These are phyloP conservation scores for Neurospora tetraspora DNA, from an alignment of 495 filamentous ascomycete species.

Conservation along the genomic window DNA sequence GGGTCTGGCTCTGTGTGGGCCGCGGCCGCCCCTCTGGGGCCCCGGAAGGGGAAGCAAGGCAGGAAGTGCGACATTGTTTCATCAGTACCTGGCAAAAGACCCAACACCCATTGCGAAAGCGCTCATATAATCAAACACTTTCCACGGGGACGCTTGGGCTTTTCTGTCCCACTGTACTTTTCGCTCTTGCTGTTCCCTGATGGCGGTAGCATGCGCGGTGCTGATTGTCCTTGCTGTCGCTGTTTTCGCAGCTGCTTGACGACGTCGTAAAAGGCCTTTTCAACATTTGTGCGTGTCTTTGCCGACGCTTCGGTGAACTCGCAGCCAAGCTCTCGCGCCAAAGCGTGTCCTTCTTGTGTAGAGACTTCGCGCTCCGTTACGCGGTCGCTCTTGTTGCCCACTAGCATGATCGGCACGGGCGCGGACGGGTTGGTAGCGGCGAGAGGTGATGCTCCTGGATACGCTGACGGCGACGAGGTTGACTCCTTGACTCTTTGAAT, in stretches of 20 bases:
- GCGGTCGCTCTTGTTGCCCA: conserved; percentile 96
- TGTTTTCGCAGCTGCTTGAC: conserved; percentile 81
- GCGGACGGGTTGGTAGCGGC: conserved; percentile 41
- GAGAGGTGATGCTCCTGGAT: conserved; percentile 50
- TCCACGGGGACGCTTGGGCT: background rate
- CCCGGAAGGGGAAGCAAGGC: background rate
- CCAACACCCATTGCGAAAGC: background rate
- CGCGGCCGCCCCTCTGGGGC: background rate
- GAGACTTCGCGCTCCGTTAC: conserved; percentile 94
- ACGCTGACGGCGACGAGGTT: conserved; percentile 67
- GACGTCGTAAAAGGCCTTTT: conserved; percentile 97
- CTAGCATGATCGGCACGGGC: conserved; percentile 90
- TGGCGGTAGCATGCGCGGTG: conserved; percentile 27
- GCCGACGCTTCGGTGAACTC: conserved; percentile 97
- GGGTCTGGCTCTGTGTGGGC: background rate
- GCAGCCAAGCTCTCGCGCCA: conserved; percentile 87
- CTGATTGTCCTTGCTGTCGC: conserved; percentile 63
- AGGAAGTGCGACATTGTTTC: background rate
- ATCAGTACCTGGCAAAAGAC: background rate
- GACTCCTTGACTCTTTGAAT: conserved; percentile 97
- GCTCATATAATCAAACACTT: background rate
- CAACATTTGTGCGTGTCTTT: conserved; percentile 99
- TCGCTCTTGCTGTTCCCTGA: conserved; percentile 23
- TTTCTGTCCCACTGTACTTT: conserved; percentile 5
- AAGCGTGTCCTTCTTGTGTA: conserved; percentile 85